phyloP scores from a whole-genome alignment of 2,329 filamentous ascomycete species.

The Trichoderma aggressivum region DNA sequence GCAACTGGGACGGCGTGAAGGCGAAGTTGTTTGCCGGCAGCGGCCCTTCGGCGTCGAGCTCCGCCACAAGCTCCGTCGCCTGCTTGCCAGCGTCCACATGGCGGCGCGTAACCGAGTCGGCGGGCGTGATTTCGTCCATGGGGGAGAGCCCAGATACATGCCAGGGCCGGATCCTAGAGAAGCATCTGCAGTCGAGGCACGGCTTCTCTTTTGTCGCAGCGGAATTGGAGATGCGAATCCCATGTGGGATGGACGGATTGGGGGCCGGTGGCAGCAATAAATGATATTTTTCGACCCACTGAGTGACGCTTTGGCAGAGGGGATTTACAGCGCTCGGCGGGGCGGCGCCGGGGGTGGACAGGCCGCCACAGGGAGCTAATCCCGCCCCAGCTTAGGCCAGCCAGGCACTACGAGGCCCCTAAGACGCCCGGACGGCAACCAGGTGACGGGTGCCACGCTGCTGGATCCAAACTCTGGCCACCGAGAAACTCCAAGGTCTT shows the following conservation, averaged over 20 bases:
- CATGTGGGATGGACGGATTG: not conserved
- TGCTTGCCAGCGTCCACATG: constrained; percentile 5
- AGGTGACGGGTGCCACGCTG: not conserved
- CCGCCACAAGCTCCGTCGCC: constrained; percentile 19
- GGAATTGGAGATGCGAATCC: constrained; percentile 3
- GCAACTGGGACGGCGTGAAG: constrained; percentile 52
- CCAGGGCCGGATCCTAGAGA: constrained; percentile 17
- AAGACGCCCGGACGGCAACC: not conserved
- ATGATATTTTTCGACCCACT: constrained; percentile 3
- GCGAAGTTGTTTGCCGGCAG: constrained; percentile 46
- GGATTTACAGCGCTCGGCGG: constrained; percentile 11
- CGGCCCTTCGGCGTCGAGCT: constrained; percentile 29
- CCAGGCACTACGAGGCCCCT: not conserved
- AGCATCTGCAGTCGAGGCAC: constrained; percentile 18
- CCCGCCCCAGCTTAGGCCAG: not conserved
- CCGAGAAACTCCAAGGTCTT: not conserved
- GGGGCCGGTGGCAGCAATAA: constrained; percentile 1
- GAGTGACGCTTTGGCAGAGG: not conserved
- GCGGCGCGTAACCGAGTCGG: constrained; percentile 11
- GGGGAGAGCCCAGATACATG: constrained; percentile 19
- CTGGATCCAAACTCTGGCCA: not conserved
- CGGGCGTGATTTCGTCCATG: constrained; percentile 32
- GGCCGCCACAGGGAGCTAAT: not conserved
- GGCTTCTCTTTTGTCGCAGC: not conserved
- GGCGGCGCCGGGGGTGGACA: not conserved